Evolutionary conservation across 108 stramenopile genomes (phyloP), one percentile per base, ranked within the genome.

Genomic region (Nitzschia sp.): DNA sequence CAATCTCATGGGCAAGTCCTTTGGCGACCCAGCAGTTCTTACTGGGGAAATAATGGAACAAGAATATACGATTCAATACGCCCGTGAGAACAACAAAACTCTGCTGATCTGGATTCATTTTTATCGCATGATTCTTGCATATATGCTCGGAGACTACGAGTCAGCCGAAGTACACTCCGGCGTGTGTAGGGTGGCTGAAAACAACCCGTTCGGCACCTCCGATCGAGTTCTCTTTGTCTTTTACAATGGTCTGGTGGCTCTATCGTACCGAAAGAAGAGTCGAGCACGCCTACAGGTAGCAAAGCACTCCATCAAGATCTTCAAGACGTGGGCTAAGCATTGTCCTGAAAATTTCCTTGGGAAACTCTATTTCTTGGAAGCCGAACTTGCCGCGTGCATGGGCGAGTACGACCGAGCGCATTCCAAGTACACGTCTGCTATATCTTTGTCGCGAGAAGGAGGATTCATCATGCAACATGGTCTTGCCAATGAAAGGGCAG

Each of bases 391-490:
- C 35, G 78, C 77, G 44, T 34, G 68, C 13, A 74, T 53, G 41
- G 81, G 73, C 28, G 53, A 84, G 21, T 35, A 73, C 44, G 68
- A 78, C 36, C 29, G 36, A 16, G 80, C 80, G 0, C 38, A 72
- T 62, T 32, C 52, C 29, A 68, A 66, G 53, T 85, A 81, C 54
- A 63, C 58, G 9, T 46, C 53, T 11, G 66, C 84, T 5, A 85
- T 80, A 29, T 67, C 66, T 21, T 61, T 63, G 28, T 74, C 80
- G 11, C 58, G 56, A 22, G 71, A 81, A 17, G 80, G 36, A 55
- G 77, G 66, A 76, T 85, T 54, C 30, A 64, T 72, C 63, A 76
- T 61, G 75, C 57, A 85, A 58, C 68, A 85, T 38, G 84, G 77
- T 17, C 53, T 85, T 25, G 84, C 80, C 21, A 56, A 80, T 41